Base-by-base conservation (phyloP, 2,329 filamentous ascomycete genomes). In the Fusarium sp. region DNA sequence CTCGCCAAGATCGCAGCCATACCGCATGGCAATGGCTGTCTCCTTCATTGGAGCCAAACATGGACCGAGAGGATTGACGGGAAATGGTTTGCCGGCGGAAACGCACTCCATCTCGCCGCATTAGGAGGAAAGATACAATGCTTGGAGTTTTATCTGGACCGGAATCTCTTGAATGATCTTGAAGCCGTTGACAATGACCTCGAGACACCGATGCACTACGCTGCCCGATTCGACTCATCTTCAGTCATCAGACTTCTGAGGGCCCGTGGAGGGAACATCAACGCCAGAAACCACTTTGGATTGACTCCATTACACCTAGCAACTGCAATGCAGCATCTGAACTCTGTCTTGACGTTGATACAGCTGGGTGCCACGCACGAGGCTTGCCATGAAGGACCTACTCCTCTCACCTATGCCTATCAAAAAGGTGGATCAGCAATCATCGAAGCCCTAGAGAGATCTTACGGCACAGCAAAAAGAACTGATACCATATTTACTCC, bases 131-230 rank as follows among this genome's bases (percentile, higher is more conserved):
- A 31, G 15, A 2, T 11, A 27, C 4, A 27, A 2, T 43, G 28
- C 30, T 7, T 53, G 11, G 7, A 16, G 4, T 53, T 61, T 7
- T 65, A 65, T 18, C 6, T 62, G 1, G 5, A 30, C 2, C 36
- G 1, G 3, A 30, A 11, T 1, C 18, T 62, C 0, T 13, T 65
- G 5, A 12, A 15, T 2, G 34, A 65, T 13, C 34, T 65, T 0
- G 58, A 65, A 1, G 34, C 37, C 1, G 4, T 3, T 3, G 62
- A 58, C 7, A 7, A 31, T 15, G 3, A 27, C 2, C 16, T 16
- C 2, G 23, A 43, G 15, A 65, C 62, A 7, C 58, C 62, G 2
- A 62, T 62, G 59, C 59, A 62, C 5, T 47, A 51, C 16, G 62
- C 62, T 44, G 47, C 58, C 18, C 12, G 10, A 0, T 23, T 6